phyloP scores from a whole-genome alignment of 148 eudicot species.

The Dianthus caryophyllus region DNA sequence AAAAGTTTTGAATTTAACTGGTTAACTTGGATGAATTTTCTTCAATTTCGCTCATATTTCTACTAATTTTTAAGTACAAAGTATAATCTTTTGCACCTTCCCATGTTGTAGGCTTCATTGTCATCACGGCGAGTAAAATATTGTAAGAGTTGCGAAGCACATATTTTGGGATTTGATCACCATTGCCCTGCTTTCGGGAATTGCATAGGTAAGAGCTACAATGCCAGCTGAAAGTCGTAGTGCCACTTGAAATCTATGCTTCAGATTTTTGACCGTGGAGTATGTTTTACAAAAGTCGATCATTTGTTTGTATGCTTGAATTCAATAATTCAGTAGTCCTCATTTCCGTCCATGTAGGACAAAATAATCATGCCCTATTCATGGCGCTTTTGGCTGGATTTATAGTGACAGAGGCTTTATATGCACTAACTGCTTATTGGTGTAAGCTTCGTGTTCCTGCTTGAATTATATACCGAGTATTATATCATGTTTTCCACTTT shows the following conservation, averaged over 20 bases:
- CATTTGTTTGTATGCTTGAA: neutral
- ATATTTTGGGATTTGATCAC: conserved; percentile 78
- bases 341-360: conserved; percentile 39
- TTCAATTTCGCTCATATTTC: too few species aligned
- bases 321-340: conserved; percentile 2
- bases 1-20: neutral
- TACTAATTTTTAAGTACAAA: neutral
- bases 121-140: conserved; percentile 50
- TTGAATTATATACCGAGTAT: too few species aligned
- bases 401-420: conserved; percentile 45
- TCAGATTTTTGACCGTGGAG: neutral
- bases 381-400: conserved; percentile 53
- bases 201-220: conserved; percentile 60
- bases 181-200: conserved; percentile 93
- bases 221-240: conserved; percentile 2
- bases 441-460: conserved; percentile 38
- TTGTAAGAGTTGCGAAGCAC: conserved; percentile 60
- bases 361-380: conserved; percentile 54
- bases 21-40: too few species aligned
- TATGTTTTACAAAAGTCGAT: neutral
- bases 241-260: neutral
- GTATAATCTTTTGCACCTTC: conserved; percentile 5
- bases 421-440: conserved; percentile 39
- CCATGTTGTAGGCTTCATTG: conserved; percentile 31
- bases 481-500: neutral